Evolutionary conservation across 257 asterid species (phyloP).

Genomic region (Rauvolfia tetraphylla): DNA sequence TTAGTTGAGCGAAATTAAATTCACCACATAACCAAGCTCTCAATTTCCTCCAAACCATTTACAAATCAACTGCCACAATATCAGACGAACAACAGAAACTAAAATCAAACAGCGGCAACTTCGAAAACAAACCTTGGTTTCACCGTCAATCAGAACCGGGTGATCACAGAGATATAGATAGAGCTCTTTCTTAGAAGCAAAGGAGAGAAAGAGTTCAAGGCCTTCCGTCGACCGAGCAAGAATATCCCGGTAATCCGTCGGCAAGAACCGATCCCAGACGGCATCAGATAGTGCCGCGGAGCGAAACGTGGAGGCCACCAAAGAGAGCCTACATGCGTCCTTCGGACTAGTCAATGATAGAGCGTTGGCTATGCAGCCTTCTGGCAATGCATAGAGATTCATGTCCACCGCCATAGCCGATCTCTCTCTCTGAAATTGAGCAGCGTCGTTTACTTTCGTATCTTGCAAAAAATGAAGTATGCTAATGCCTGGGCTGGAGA

Average conservation of each 20-base stretch:
- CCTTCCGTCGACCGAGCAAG: conserved; percentile 40
- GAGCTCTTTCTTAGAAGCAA: conserved; percentile 55
- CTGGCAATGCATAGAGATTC: conserved; percentile 50
- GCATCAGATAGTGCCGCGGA: conserved; percentile 65
- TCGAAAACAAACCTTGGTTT: conserved; percentile 50
- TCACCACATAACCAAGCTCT: not conserved
- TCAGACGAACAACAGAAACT: not conserved
- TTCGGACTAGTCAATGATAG: conserved; percentile 66
- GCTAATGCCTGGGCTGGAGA: too few species aligned
- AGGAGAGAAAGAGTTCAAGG: conserved; percentile 18
- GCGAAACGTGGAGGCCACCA: conserved; percentile 51
- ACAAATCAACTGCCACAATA: not conserved
- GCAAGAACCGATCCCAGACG: conserved; percentile 75
- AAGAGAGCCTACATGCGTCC: conserved; percentile 64
- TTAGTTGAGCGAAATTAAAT: not conserved
- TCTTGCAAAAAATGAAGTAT: too few species aligned
- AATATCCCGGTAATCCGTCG: conserved; percentile 58
- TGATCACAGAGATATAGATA: conserved; percentile 51
- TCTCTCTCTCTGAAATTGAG: not conserved
- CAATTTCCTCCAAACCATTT: not conserved
- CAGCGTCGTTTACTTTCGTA: not conserved
- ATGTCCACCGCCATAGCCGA: conserved; percentile 38
- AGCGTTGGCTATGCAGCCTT: conserved; percentile 64
- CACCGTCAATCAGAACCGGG: conserved; percentile 57
- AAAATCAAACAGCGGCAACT: not conserved